These are phyloP conservation scores for Paramecium sexaurelia DNA, from an alignment of 73 alveolate genomes.

Conservation along the genomic window DNA sequence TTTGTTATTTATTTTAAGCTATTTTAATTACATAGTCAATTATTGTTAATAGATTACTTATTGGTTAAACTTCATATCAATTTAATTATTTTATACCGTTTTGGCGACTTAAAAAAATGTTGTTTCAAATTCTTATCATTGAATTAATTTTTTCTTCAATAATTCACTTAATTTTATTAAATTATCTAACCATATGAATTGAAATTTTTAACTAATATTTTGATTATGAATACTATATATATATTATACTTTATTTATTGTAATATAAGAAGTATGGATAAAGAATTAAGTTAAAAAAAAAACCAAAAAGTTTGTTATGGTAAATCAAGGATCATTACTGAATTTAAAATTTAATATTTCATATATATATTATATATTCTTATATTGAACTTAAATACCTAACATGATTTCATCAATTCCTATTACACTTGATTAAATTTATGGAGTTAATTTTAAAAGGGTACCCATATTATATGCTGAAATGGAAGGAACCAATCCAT, in stretches of 20 bases:
- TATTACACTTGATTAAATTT: conserved; percentile 36
- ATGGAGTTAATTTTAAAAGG: conserved; percentile 20
- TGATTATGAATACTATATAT: no score
- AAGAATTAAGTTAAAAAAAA: no score
- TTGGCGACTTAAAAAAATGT: neutral
- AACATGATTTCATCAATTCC: conserved; percentile 14
- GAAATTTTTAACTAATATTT: no score
- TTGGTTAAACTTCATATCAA: no score
- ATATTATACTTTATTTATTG: no score
- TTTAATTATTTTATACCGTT: neutral
- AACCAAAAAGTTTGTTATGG: neutral
- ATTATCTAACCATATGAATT: no score
- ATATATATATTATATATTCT: neutral
- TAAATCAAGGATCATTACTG: neutral
- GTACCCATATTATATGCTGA: conserved; percentile 18
- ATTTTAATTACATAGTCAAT: no score
- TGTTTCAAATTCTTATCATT: neutral
- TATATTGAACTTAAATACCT: neutral
- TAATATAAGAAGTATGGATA: no score
- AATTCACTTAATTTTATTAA: no score
- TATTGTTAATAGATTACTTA: no score
- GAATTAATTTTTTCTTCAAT: neutral
- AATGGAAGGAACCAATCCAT: conserved; percentile 52
- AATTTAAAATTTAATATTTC: neutral
- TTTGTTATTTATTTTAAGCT: neutral